A percentile compares a stretch with the other conserved stretches of the same genome.
These are phyloP conservation scores for Chenopodium formosanum DNA, from an alignment of 148 eudicot genomes.

Conservation along the genomic window DNA sequence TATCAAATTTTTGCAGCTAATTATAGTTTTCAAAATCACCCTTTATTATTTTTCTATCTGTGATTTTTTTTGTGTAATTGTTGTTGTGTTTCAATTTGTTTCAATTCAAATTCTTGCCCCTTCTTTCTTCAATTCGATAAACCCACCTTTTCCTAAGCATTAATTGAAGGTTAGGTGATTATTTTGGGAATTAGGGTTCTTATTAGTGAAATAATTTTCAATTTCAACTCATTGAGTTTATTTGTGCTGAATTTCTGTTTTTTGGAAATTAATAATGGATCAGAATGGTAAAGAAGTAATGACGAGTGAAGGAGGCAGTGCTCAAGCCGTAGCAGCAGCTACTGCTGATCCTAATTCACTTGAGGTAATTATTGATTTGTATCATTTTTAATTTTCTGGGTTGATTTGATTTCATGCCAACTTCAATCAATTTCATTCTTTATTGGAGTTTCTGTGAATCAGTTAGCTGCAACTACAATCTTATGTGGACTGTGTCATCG, in stretches of 20 bases:
- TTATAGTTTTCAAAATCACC: neutral
- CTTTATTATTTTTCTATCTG: neutral
- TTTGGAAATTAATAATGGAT: slow-evolving; percentile 22
- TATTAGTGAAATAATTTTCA: neutral
- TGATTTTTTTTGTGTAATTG: neutral
- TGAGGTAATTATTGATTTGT: slow-evolving; percentile 29
- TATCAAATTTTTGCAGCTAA: too few relatives aligned
- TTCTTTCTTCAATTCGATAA: neutral
- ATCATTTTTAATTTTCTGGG: neutral
- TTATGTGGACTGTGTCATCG: neutral
- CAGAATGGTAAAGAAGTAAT: slow-evolving; percentile 44
- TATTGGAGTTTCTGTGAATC: neutral
- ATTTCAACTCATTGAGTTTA: too few relatives aligned
- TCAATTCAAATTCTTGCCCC: neutral
- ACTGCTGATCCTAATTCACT: slow-evolving; percentile 42
- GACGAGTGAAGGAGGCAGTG: slow-evolving; percentile 44
- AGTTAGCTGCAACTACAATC: neutral
- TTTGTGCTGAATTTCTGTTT: neutral
- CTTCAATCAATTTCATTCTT: neutral
- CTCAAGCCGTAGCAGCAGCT: slow-evolving; percentile 34
- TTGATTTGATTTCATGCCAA: neutral
- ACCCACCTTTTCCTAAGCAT: neutral
- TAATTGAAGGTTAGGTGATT: slow-evolving; percentile 19
- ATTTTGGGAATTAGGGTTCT: slow-evolving; percentile 23
- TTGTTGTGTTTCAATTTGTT: neutral